phyloP scores from a whole-genome alignment of 805 yeast genomes.

The Candida montana region DNA sequence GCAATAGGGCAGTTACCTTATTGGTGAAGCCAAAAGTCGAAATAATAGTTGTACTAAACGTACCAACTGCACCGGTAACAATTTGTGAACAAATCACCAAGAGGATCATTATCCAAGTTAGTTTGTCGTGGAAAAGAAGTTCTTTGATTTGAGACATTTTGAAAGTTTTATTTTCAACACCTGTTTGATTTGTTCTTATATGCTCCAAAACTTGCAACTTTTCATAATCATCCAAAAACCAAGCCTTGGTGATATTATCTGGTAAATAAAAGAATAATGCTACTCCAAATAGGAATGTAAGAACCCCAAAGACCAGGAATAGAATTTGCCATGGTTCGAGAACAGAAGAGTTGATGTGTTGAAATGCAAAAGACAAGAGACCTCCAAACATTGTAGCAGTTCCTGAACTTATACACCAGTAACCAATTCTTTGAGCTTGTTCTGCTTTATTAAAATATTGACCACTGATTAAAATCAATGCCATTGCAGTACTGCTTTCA shows the following conservation, averaged over 20 bases:
- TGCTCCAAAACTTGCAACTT: conserved; percentile 35
- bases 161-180: conserved; percentile 40
- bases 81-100: conserved; percentile 39
- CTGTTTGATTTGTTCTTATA: conserved; percentile 39
- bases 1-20: conserved; percentile 39
- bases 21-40: conserved; percentile 17
- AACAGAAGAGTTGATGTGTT: conserved; percentile 36
- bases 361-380: conserved; percentile 44
- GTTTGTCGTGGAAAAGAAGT: conserved; percentile 35
- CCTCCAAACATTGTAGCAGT: conserved; percentile 41
- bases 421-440: conserved; percentile 47
- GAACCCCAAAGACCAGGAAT: conserved; percentile 47
- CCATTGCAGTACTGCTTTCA: conserved; percentile 51
- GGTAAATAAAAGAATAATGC: conserved; percentile 40
- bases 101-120: conserved; percentile 41
- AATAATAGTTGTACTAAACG: conserved; percentile 16
- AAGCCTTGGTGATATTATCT: conserved; percentile 35
- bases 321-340: conserved; percentile 53
- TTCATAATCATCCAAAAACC: conserved; percentile 33
- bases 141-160: conserved; percentile 38
- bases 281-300: conserved; percentile 45
- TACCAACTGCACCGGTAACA: conserved; percentile 39
- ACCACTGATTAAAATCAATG: conserved; percentile 48
- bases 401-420: conserved; percentile 52
- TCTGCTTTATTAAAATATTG: conserved; percentile 53